Conservation (phyloP, 306 rosid genomes). For the Fragaria nilgerrensis region DNA sequence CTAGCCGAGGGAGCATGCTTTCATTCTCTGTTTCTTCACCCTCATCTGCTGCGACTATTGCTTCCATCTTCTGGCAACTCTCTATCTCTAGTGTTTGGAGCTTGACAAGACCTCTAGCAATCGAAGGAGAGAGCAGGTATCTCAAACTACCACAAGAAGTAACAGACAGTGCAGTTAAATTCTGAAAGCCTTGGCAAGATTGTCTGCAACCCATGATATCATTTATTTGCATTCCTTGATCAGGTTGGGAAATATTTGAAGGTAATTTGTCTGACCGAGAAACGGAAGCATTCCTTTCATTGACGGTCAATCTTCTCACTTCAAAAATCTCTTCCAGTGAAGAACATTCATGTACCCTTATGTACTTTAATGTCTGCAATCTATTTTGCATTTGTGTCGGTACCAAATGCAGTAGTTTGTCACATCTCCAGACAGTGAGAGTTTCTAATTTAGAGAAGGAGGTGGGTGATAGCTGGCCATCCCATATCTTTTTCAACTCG, state of each 20-base stretch:
- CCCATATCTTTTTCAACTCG: neutral
- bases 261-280: too few species aligned
- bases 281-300: too few species aligned
- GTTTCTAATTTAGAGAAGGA: neutral
- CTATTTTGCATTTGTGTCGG: too few species aligned
- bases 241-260: neutral
- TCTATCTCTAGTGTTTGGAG: neutral
- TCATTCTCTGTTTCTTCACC: neutral
- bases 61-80: neutral
- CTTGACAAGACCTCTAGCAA: neutral
- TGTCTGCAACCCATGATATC: neutral
- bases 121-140: neutral
- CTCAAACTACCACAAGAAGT: neutral
- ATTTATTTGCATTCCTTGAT: neutral
- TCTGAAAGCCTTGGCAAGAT: constrained; percentile 3
- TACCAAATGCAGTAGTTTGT: neutral
- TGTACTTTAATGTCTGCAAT: too few species aligned
- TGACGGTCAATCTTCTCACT: too few species aligned
- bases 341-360: too few species aligned
- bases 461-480: neutral
- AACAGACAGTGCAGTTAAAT: neutral
- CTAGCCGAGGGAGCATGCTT: neutral
- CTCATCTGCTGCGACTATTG: neutral
- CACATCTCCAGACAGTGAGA: neutral
- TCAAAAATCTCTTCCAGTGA: too few species aligned